Base-by-base conservation (phyloP, 2,329 filamentous ascomycete species). In the Ascochyta rabiei region DNA sequence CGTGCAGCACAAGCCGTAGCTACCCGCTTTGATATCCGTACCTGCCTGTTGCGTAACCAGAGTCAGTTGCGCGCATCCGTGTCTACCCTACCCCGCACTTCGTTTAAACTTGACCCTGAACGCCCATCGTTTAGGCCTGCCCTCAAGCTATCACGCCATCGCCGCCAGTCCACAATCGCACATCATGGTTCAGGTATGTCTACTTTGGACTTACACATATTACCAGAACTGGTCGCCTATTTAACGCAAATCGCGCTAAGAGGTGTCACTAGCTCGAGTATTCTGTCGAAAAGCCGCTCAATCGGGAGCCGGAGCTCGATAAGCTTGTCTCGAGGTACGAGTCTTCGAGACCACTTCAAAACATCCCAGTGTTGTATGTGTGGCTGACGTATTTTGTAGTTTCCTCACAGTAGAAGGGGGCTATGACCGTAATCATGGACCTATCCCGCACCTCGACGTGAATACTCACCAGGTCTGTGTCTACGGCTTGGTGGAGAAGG, bases 371-470 rank as follows among this genome's bases (percentile, higher is more conserved):
- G 9, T 6, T 21, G 16, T 15, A 33, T 3, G n/a, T n/a, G 24
- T 28, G 28, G 28, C 43, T 57, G 23, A 59, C 19, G 34, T 23
- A 15, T 8, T 13, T 7, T 28, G 12, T 23, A 77, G 76, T 43
- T 86, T 84, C 68, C 76, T 86, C 40, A 81, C 81, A 18, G 34
- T 59, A 35, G 47, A 73, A 70, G 39, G 75, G 75, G 79, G 78
- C 26, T 86, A 85, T 63, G 82, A 86, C 65, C 79, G 84, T 26
- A 86, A 85, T 53, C 83, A 85, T 66, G 81, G 71, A 9, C 77
- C 80, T 8, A 81, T 84, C 26, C 82, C 82, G 1, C 74, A 81
- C 53, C 68, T 84, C 43, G 66, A 77, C 38, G 69, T 69, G n/a
- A 59, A 58, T 9, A 72, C 63, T 6, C 78, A 80, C 56, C 66